Evolutionary conservation across 1,139 yeast species (phyloP).

Genomic region (Debaryomycetaceae sp.): DNA sequence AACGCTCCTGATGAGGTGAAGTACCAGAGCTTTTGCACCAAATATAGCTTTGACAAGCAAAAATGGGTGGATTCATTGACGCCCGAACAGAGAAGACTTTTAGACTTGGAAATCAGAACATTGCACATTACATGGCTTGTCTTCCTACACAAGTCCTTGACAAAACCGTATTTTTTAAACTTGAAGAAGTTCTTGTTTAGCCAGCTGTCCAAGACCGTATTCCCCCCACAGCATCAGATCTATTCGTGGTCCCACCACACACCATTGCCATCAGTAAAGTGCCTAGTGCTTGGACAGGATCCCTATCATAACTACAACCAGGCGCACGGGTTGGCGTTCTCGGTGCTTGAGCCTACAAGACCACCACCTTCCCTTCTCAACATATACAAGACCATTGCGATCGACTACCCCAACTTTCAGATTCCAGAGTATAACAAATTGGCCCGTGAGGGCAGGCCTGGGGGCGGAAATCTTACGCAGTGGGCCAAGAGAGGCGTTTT

Average conservation of each 20-base stretch:
- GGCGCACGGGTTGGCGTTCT: constrained; percentile 95
- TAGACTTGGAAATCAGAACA: constrained; percentile 65
- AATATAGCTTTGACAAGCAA: constrained; percentile 42
- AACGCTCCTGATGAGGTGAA: constrained; percentile 3
- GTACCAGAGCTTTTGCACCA: constrained; percentile 13
- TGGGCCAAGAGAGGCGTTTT: constrained; percentile 94
- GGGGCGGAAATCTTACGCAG: constrained; percentile 65
- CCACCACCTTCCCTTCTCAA: constrained; percentile 91
- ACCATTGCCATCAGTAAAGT: constrained; percentile 70
- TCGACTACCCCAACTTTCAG: constrained; percentile 70
- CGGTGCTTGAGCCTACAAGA: constrained; percentile 77
- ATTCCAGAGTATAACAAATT: constrained; percentile 45
- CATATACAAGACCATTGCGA: constrained; percentile 73
- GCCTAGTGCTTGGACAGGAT: constrained; percentile 89
- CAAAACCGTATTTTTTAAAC: constrained; percentile 80
- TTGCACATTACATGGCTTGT: constrained; percentile 79
- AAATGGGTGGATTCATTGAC: constrained; percentile 55
- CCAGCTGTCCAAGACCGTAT: constrained; percentile 46
- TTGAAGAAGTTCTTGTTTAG: constrained; percentile 57
- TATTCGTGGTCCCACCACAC: constrained; percentile 93
- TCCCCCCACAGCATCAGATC: constrained; percentile 76
- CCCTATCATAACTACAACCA: constrained; percentile 92
- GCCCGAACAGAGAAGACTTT: constrained; percentile 48
- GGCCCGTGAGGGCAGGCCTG: constrained; percentile 24
- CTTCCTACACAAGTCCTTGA: constrained; percentile 64